phyloP scores from a whole-genome alignment of 805 yeast species.

The Priceomyces fermenticarens region DNA sequence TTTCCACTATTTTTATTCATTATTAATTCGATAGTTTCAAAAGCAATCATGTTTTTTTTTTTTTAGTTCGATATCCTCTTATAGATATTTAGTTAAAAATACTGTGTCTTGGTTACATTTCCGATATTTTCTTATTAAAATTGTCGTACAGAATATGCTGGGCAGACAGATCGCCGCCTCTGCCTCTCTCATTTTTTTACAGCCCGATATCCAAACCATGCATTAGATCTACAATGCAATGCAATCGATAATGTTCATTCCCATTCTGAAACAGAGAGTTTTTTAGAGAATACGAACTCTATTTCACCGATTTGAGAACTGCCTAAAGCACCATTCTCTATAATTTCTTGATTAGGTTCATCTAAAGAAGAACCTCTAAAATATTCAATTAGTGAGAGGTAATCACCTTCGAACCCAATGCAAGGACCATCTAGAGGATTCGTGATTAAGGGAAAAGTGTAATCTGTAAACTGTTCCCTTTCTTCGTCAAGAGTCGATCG shows the following conservation, averaged over 20 bases:
- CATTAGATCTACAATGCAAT: too few species aligned
- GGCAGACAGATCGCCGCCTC: too few species aligned
- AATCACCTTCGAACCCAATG: constrained; percentile 55
- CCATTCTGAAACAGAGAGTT: constrained; percentile 35
- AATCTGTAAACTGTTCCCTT: constrained; percentile 48
- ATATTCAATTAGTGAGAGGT: constrained; percentile 39
- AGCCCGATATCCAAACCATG: too few species aligned
- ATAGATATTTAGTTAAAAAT: too few species aligned
- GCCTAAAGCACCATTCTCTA: constrained; percentile 20
- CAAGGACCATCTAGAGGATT: constrained; percentile 55
- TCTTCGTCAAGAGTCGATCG: constrained; percentile 56
- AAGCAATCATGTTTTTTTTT: too few species aligned
- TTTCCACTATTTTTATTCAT: too few species aligned
- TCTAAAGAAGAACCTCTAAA: constrained; percentile 8
- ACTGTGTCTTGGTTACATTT: too few species aligned
- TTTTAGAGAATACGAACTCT: constrained; percentile 23
- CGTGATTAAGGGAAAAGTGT: constrained; percentile 46
- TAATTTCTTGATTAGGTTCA: constrained; percentile 6
- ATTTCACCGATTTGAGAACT: constrained; percentile 14
- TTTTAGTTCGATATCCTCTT: too few species aligned
- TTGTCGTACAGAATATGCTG: too few species aligned
- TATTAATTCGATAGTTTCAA: too few species aligned
- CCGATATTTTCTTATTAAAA: too few species aligned
- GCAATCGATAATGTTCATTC: constrained; percentile 16
- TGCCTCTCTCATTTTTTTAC: too few species aligned